A percentile compares a stretch with the other conserved stretches of the same genome.
These are phyloP conservation scores for Gastrolobium villosum DNA, from an alignment of 306 rosid genomes.

Conservation along the genomic window DNA sequence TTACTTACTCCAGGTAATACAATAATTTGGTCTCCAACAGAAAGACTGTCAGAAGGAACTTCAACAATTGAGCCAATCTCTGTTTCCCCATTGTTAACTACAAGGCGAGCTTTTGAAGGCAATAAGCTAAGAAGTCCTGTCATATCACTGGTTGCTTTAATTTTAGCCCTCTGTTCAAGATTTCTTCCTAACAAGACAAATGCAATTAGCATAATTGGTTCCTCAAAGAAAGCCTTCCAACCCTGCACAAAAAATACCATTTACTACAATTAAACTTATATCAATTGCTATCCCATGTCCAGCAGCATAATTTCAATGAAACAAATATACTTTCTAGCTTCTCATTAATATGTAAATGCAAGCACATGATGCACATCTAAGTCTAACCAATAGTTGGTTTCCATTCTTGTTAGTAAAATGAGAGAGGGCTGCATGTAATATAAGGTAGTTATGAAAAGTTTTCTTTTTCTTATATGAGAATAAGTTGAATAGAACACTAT, in stretches of 20 bases:
- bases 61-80: slow-evolving; percentile 73
- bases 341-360: slow-evolving; percentile 33
- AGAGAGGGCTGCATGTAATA: slow-evolving; percentile 1
- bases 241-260: slow-evolving; percentile 72
- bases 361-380: slow-evolving; percentile 21
- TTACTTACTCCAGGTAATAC: slow-evolving; percentile 92
- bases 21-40: slow-evolving; percentile 85
- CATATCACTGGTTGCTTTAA: slow-evolving; percentile 98
- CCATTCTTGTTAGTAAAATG: slow-evolving; percentile 14
- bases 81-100: slow-evolving; percentile 62
- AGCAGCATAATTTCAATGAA: slow-evolving; percentile 40
- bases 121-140: slow-evolving; percentile 89
- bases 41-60: slow-evolving; percentile 89
- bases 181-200: slow-evolving; percentile 96
- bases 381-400: slow-evolving; percentile 28
- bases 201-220: slow-evolving; percentile 97
- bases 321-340: slow-evolving; percentile 27
- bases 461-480: slow-evolving; percentile 12
- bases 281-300: slow-evolving; percentile 29
- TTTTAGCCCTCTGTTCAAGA: slow-evolving; percentile 97
- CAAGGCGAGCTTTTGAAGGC: slow-evolving; percentile 96
- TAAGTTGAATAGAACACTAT: slow-evolving; percentile 17
- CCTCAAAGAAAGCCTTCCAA: slow-evolving; percentile 98
- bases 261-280: slow-evolving; percentile 42
- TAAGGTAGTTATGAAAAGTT: not conserved